Conservation (phyloP, 2,329 filamentous ascomycete genomes). For the Endocalyx cinctus region DNA sequence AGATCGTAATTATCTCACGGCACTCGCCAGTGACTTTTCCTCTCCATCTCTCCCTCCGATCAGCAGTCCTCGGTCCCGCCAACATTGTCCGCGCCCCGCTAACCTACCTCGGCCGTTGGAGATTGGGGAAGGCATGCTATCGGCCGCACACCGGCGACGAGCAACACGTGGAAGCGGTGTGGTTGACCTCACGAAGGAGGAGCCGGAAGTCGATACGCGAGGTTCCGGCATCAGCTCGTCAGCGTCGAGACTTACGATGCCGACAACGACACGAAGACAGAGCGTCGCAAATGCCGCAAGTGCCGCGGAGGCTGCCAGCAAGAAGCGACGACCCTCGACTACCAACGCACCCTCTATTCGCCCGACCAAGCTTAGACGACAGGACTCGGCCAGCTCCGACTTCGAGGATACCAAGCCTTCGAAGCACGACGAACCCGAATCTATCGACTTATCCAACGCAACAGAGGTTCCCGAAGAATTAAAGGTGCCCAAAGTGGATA, state of each 20-base stretch:
- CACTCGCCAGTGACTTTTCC: slow-evolving; percentile 22
- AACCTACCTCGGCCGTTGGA: slow-evolving; percentile 12
- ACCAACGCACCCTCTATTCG: slow-evolving; percentile 14
- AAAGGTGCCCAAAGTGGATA: slow-evolving; percentile 42
- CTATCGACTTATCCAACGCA: slow-evolving; percentile 38
- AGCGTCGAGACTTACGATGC: slow-evolving; percentile 16
- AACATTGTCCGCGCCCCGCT: slow-evolving; percentile 6
- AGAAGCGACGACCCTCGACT: slow-evolving; percentile 18
- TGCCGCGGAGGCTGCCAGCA: slow-evolving; percentile 3
- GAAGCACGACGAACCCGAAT: slow-evolving; percentile 19
- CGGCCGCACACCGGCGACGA: slow-evolving; percentile 12
- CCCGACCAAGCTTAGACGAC: slow-evolving; percentile 16
- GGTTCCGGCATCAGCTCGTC: slow-evolving; percentile 15
- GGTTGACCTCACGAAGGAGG: slow-evolving; percentile 22
- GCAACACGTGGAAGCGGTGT: slow-evolving; percentile 13
- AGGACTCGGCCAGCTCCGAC: slow-evolving; percentile 17
- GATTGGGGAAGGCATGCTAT: slow-evolving; percentile 16
- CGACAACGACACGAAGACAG: slow-evolving; percentile 15
- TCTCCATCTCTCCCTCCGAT: slow-evolving; percentile 25
- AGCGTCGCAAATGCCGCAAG: slow-evolving; percentile 5
- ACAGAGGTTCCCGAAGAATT: slow-evolving; percentile 40
- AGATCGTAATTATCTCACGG: slow-evolving; percentile 15
- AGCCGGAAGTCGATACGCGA: slow-evolving; percentile 13
- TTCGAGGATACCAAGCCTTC: slow-evolving; percentile 17
- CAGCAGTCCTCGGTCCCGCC: slow-evolving; percentile 16